phyloP scores from a whole-genome alignment of 2,329 filamentous ascomycete genomes.

The Alternaria triticina region DNA sequence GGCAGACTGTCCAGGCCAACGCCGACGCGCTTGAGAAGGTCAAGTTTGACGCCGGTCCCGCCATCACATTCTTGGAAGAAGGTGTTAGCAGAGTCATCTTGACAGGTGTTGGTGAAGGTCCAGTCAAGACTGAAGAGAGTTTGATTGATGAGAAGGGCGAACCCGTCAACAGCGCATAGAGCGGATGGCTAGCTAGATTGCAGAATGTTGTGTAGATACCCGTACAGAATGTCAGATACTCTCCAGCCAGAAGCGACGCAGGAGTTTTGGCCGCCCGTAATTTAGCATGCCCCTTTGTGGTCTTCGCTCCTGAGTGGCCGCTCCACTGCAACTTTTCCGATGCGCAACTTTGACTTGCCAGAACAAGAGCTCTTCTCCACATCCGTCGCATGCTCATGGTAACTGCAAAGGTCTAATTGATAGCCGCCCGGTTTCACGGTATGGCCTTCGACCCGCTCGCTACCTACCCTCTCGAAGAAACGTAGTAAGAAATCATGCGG shows the following conservation, averaged over 20 bases:
- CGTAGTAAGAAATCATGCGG: not conserved
- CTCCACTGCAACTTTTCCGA: not conserved
- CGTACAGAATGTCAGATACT: not conserved
- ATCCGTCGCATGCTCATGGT: not conserved
- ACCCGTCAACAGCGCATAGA: slow-evolving; percentile 25
- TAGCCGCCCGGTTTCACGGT: not conserved
- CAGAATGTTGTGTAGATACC: slow-evolving; percentile 8
- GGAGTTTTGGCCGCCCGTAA: too few relatives aligned
- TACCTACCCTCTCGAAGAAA: not conserved
- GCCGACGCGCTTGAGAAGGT: slow-evolving; percentile 67
- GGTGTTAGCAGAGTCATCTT: slow-evolving; percentile 90
- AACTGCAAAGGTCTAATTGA: not conserved
- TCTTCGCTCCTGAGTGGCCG: not conserved
- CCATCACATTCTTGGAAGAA: slow-evolving; percentile 63
- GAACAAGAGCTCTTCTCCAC: not conserved
- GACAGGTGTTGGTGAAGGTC: slow-evolving; percentile 90
- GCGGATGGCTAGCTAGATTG: not conserved
- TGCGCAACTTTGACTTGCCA: not conserved
- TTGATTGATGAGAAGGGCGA: slow-evolving; percentile 69
- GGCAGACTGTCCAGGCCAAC: slow-evolving; percentile 58
- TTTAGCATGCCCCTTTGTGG: too few relatives aligned
- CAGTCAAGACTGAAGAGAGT: slow-evolving; percentile 77
- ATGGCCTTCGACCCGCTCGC: not conserved
- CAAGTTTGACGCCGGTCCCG: slow-evolving; percentile 53
- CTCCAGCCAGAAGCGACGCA: too few relatives aligned